Evolutionary conservation across 2,329 filamentous ascomycete species (phyloP).

Genomic region (Zasmidium angulare): DNA sequence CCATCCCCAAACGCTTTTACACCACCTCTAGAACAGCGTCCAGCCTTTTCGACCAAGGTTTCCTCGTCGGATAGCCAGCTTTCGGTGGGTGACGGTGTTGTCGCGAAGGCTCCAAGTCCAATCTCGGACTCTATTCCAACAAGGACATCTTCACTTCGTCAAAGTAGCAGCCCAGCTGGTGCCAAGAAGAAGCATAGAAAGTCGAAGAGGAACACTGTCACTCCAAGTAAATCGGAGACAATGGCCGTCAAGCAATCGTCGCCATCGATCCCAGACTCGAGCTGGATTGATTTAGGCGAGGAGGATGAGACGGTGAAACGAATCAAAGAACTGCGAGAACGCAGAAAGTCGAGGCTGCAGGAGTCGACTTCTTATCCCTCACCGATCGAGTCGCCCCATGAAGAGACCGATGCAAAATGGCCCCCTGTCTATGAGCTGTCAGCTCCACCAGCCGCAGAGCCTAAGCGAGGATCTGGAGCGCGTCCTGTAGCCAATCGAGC

Average conservation of each 20-base stretch:
- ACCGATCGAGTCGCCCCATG: slow-evolving; percentile 5
- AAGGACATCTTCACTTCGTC: slow-evolving; percentile 35
- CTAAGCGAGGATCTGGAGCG: slow-evolving; percentile 13
- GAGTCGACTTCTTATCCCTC: slow-evolving; percentile 28
- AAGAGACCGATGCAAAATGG: slow-evolving; percentile 11
- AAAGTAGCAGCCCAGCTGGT: slow-evolving; percentile 33
- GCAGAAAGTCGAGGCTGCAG: slow-evolving; percentile 55
- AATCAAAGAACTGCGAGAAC: slow-evolving; percentile 59
- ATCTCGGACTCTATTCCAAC: slow-evolving; percentile 36
- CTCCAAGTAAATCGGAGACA: slow-evolving; percentile 18
- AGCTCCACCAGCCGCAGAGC: slow-evolving; percentile 17
- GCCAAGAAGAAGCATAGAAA: slow-evolving; percentile 29
- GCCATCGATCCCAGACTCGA: slow-evolving; percentile 33
- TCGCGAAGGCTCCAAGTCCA: slow-evolving; percentile 23
- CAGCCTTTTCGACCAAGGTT: not conserved
- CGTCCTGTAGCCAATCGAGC: slow-evolving; percentile 20
- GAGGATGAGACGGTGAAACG: slow-evolving; percentile 56
- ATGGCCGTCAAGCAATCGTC: slow-evolving; percentile 16
- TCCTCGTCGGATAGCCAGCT: slow-evolving; percentile 13
- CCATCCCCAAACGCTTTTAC: not conserved
- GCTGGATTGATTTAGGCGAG: slow-evolving; percentile 38
- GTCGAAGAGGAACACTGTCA: slow-evolving; percentile 20
- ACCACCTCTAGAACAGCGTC: not conserved
- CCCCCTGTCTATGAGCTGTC: slow-evolving; percentile 13
- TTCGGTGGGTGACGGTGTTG: slow-evolving; percentile 14